Base-by-base conservation (phyloP, 768 basidiomycete genomes). In the Suillus alpinus region DNA sequence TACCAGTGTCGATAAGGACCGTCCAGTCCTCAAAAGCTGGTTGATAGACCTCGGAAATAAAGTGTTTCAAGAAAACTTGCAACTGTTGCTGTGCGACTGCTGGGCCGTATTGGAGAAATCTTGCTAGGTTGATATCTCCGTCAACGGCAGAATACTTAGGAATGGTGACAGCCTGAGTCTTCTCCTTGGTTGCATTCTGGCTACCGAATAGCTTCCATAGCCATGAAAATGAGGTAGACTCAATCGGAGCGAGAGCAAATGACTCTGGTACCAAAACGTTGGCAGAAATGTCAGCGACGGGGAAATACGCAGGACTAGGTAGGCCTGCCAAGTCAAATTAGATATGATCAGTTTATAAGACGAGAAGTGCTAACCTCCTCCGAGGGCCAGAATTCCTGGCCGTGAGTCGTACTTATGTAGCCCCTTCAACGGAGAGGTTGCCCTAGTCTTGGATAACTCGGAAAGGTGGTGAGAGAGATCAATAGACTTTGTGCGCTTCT, bases 381-480 rank as follows among this genome's bases (percentile, higher is more conserved):
- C 88, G 62, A 93, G 75, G 55, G 71, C 75, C 56, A 91, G 81
- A 8, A 86, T 62, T 10, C 83, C 85, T 18, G 83, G 82, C 43
- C 75, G 76, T 2, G 74, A 75, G 61, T 79, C 75, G 71, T 88
- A 89, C 71, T 84, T 84, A 84, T 81, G 32, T n/a, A 91, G 71
- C 44, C 80, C 81, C 71, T 93, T 93, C 59, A 93, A 75, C 0
- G 89, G 86, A 43, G 84, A 87, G 2, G 74, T 62, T 32, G 66
- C 55, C 47, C 89, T 77, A 32, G 80, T 76, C 58, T 76, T 78
- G 3, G 87, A 72, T 20, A 86, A 40, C 3, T 73, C 68, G n/a
- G 86, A 89, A 32, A 92, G 73, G 69, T 92, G 91, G 68, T 91
- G 87, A 23, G 84, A 86, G 49, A 91, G 76, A 73, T 92, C 88